phyloP scores from a whole-genome alignment of 2,329 filamentous ascomycete genomes.

The Rachicladosporium sp. region DNA sequence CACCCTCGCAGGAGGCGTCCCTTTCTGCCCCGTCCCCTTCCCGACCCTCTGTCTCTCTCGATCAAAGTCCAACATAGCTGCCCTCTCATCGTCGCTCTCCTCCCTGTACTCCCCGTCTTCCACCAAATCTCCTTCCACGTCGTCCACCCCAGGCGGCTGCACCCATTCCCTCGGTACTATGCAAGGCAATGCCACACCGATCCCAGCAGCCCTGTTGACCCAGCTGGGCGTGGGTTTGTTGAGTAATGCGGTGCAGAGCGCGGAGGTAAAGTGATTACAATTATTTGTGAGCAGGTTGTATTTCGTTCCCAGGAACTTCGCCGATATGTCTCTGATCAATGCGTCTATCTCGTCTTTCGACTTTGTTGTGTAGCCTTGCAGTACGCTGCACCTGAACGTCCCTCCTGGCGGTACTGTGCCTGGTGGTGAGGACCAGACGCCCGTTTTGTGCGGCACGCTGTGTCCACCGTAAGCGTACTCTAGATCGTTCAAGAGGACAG shows the following conservation, averaged over 20 bases:
- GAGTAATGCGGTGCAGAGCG: slow-evolving; percentile 62
- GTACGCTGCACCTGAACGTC: slow-evolving; percentile 60
- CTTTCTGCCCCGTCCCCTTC: too few relatives aligned
- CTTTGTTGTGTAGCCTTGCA: slow-evolving; percentile 67
- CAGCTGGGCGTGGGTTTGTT: slow-evolving; percentile 57
- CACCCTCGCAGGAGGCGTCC: too few relatives aligned
- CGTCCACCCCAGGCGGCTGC: slow-evolving; percentile 62
- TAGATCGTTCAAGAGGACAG: slow-evolving; percentile 51
- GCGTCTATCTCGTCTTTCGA: slow-evolving; percentile 56
- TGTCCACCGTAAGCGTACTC: slow-evolving; percentile 84
- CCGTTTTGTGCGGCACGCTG: slow-evolving; percentile 55
- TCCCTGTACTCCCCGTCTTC: too few relatives aligned
- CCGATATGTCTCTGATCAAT: slow-evolving; percentile 52
- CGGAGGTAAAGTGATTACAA: slow-evolving; percentile 79
- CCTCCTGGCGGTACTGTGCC: slow-evolving; percentile 62
- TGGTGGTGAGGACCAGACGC: slow-evolving; percentile 70
- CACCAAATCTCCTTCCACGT: slow-evolving; percentile 48
- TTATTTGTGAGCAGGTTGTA: slow-evolving; percentile 77
- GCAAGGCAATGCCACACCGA: slow-evolving; percentile 69
- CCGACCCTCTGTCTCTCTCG: too few relatives aligned
- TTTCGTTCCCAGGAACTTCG: slow-evolving; percentile 59
- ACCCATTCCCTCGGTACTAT: slow-evolving; percentile 76
- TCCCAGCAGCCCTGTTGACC: slow-evolving; percentile 74
- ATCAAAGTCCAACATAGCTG: too few relatives aligned
- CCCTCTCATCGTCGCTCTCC: too few relatives aligned